Conservation (phyloP, 2,329 filamentous ascomycete species). For the Clathrospora elynae region DNA sequence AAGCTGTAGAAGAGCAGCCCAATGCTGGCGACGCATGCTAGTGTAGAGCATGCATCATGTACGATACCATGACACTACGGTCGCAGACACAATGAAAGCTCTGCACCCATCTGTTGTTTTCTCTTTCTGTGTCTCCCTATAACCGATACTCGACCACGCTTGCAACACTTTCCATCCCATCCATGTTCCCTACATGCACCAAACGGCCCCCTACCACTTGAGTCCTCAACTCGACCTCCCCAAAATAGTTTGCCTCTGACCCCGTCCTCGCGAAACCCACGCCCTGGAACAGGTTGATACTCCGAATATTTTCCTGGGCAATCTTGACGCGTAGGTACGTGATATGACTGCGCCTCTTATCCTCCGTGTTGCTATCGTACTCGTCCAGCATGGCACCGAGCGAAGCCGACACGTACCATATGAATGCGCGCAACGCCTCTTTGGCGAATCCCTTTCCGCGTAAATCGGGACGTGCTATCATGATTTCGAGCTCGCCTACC, state of each 20-base stretch:
- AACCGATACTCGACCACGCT: too few species aligned
- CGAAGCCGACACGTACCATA: slow-evolving; percentile 68
- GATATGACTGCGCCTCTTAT: slow-evolving; percentile 31
- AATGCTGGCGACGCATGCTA: too few species aligned
- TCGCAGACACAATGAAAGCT: slow-evolving; percentile 13
- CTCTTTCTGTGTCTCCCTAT: too few species aligned
- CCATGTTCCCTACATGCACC: too few species aligned
- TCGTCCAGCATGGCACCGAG: slow-evolving; percentile 62
- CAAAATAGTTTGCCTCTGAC: slow-evolving; percentile 66
- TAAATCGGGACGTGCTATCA: slow-evolving; percentile 69
- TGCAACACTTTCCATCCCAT: too few species aligned
- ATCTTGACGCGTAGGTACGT: slow-evolving; percentile 66
- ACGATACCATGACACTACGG: slow-evolving; percentile 9
- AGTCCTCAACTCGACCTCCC: slow-evolving; percentile 62
- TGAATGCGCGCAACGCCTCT: slow-evolving; percentile 68
- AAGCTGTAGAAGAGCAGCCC: too few species aligned
- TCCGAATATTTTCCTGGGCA: slow-evolving; percentile 60
- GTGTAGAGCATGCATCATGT: slow-evolving; percentile 12
- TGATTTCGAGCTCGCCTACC: slow-evolving; percentile 81
- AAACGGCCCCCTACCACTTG: too few species aligned
- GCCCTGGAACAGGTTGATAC: slow-evolving; percentile 65
- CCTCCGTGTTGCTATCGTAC: slow-evolving; percentile 47
- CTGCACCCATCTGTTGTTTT: slow-evolving; percentile 8
- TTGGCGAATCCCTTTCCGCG: slow-evolving; percentile 69
- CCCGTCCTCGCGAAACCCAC: slow-evolving; percentile 60